Percentiles rank a stretch among this genome's conserved stretches.
phyloP scores from a whole-genome alignment of 2,329 filamentous ascomycete genomes.

The Colletotrichum destructivum region DNA sequence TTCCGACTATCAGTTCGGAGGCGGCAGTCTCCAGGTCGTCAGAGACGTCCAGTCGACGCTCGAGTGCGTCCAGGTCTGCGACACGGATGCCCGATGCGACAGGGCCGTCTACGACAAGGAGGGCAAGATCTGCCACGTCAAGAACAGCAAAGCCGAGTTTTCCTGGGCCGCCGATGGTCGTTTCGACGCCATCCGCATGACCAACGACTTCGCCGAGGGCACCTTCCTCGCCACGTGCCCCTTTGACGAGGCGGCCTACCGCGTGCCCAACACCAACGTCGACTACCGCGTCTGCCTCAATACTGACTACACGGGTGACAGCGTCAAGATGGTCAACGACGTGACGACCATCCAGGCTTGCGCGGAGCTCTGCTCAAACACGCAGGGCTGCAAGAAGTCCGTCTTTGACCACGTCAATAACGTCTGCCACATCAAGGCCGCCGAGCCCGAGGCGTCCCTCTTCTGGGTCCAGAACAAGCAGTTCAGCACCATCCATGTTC shows the following conservation, averaged over 20 bases:
- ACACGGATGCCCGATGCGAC: conserved; percentile 34
- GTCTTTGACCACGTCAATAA: conserved; percentile 45
- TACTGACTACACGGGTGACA: conserved; percentile 40
- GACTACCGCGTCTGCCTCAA: conserved; percentile 36
- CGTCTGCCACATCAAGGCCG: conserved; percentile 44
- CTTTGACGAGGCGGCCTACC: conserved; percentile 33
- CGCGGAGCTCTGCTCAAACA: conserved; percentile 40
- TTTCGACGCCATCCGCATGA: conserved; percentile 40
- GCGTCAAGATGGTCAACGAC: conserved; percentile 27
- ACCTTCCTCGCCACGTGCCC: conserved; percentile 37
- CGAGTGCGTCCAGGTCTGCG: conserved; percentile 39
- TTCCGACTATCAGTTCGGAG: conserved; percentile 37
- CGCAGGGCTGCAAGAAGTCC: conserved; percentile 35
- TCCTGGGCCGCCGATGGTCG: conserved; percentile 38
- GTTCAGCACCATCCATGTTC: conserved; percentile 46
- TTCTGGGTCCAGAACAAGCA: conserved; percentile 43
- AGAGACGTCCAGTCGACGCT: conserved; percentile 25
- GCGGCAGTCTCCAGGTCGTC: conserved; percentile 32
- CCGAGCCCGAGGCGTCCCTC: conserved; percentile 35
- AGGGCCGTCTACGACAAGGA: conserved; percentile 41
- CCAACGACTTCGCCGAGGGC: conserved; percentile 35
- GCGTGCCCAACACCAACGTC: conserved; percentile 22
- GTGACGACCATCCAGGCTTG: conserved; percentile 40
- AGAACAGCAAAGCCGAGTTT: conserved; percentile 37
- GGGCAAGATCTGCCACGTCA: conserved; percentile 35